Evolutionary conservation across 176 grass and related monocot genomes (phyloP).

Genomic region (Dendrocalamus sinicus): DNA sequence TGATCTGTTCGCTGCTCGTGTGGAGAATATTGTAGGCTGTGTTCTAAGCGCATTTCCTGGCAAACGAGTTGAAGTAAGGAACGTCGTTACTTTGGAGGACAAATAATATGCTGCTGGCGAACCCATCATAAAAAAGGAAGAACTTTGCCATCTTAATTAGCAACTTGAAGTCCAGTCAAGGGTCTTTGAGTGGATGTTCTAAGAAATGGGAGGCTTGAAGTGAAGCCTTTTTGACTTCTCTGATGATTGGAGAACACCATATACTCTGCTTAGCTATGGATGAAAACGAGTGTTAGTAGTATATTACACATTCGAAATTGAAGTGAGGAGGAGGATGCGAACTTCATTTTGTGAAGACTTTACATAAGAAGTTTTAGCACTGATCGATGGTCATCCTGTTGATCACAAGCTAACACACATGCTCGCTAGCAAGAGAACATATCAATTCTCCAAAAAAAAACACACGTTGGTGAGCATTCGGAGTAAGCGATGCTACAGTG

Average conservation of each 20-base stretch:
- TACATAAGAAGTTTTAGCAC: neutral
- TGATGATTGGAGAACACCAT: constrained; percentile 35
- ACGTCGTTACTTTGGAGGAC: constrained; percentile 27
- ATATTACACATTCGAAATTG: neutral
- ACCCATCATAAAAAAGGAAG: constrained; percentile 2
- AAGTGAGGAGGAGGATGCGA: neutral
- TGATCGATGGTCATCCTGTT: too few relatives aligned
- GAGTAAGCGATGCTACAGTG: neutral
- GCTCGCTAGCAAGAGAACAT: too few relatives aligned
- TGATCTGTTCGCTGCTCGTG: constrained; percentile 22
- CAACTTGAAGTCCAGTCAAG: constrained; percentile 29
- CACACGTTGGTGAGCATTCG: neutral
- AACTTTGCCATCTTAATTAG: constrained; percentile 9
- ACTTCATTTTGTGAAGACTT: neutral
- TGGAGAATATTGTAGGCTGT: constrained; percentile 33
- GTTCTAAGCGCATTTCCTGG: constrained; percentile 40
- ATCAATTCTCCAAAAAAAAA: neutral
- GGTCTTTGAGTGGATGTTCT: neutral
- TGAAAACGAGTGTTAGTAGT: neutral
- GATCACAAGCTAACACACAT: neutral
- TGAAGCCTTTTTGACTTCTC: constrained; percentile 44
- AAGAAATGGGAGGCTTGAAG: constrained; percentile 43
- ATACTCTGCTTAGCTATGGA: neutral
- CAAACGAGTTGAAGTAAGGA: constrained; percentile 44
- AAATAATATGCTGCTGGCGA: constrained; percentile 41